phyloP scores from a whole-genome alignment of 352 stramenopile species.

The Phytopythium montanum region DNA sequence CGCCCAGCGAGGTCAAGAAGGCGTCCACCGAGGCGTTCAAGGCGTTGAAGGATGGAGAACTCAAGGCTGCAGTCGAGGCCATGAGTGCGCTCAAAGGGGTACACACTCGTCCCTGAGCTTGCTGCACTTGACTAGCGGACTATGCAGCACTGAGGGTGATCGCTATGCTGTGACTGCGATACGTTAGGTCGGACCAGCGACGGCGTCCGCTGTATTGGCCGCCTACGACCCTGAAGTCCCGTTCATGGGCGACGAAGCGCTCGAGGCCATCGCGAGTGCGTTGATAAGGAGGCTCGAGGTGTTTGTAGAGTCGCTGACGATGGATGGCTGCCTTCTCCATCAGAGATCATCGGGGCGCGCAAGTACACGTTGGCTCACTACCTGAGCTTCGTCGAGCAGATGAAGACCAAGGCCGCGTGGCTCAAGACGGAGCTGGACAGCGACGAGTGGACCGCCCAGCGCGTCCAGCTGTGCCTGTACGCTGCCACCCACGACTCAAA shows the following conservation, averaged over 20 bases:
- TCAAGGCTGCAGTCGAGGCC: constrained; percentile 47
- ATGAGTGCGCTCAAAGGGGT: constrained; percentile 69
- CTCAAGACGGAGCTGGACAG: constrained; percentile 35
- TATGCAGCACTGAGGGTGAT: not conserved
- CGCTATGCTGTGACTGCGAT: constrained; percentile 1
- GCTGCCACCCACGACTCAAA: constrained; percentile 23
- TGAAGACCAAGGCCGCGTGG: constrained; percentile 54
- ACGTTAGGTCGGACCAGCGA: constrained; percentile 83
- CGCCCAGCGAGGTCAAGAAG: constrained; percentile 37
- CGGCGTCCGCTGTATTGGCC: constrained; percentile 64
- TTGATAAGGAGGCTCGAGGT: not conserved
- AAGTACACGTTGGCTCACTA: constrained; percentile 82
- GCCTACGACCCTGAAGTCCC: constrained; percentile 61
- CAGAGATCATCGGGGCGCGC: constrained; percentile 58
- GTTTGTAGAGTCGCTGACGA: not conserved
- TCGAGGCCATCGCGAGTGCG: constrained; percentile 63
- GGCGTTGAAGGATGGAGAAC: constrained; percentile 16
- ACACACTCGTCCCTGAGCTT: not conserved
- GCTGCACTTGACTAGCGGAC: not conserved
- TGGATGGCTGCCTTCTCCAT: not conserved
- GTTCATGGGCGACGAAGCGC: constrained; percentile 80
- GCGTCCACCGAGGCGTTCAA: constrained; percentile 41
- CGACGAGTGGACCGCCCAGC: constrained; percentile 56
- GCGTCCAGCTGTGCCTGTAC: constrained; percentile 73
- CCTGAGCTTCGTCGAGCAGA: constrained; percentile 49